A percentile compares a stretch with the other conserved stretches of the same genome.
Conservation (phyloP, 345 rosid species). For the Hibiscus mutabilis region DNA sequence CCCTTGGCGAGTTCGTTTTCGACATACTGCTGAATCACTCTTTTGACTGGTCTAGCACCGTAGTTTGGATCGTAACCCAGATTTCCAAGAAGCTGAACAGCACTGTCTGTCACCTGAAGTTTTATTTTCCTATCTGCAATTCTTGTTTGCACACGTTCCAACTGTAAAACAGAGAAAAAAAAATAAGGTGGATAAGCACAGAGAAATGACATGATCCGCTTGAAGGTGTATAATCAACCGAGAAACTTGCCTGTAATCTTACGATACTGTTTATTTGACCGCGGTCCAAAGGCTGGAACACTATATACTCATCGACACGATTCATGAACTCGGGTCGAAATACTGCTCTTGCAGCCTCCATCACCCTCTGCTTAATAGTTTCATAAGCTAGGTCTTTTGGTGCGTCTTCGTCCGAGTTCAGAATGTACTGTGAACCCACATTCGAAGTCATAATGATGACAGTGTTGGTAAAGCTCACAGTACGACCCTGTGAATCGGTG, state of each 20-base stretch:
- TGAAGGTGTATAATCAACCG: background rate
- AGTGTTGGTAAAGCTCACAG: slow-evolving; percentile 25
- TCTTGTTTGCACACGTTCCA: slow-evolving; percentile 84
- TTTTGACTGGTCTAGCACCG: slow-evolving; percentile 95
- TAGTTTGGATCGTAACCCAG: slow-evolving; percentile 93
- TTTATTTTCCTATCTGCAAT: slow-evolving; percentile 85
- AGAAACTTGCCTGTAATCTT: slow-evolving; percentile 62
- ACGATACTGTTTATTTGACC: slow-evolving; percentile 78
- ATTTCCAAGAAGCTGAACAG: slow-evolving; percentile 70
- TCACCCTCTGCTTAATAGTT: slow-evolving; percentile 70
- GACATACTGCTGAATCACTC: slow-evolving; percentile 88
- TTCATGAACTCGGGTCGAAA: slow-evolving; percentile 99
- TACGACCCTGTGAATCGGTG: slow-evolving; percentile 94
- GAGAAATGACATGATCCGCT: background rate
- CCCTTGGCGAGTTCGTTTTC: slow-evolving; percentile 98
- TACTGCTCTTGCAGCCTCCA: slow-evolving; percentile 93
- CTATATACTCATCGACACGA: slow-evolving; percentile 93
- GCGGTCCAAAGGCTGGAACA: slow-evolving; percentile 91
- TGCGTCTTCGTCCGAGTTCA: slow-evolving; percentile 50
- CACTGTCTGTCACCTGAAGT: slow-evolving; percentile 54
- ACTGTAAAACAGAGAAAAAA: slow-evolving; percentile 33
- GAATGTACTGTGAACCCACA: slow-evolving; percentile 38
- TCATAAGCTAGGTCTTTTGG: slow-evolving; percentile 66
- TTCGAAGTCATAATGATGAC: slow-evolving; percentile 15
- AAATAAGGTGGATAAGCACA: background rate